phyloP scores from a whole-genome alignment of 495 filamentous ascomycete species.

The Penicillium simplicissimum region DNA sequence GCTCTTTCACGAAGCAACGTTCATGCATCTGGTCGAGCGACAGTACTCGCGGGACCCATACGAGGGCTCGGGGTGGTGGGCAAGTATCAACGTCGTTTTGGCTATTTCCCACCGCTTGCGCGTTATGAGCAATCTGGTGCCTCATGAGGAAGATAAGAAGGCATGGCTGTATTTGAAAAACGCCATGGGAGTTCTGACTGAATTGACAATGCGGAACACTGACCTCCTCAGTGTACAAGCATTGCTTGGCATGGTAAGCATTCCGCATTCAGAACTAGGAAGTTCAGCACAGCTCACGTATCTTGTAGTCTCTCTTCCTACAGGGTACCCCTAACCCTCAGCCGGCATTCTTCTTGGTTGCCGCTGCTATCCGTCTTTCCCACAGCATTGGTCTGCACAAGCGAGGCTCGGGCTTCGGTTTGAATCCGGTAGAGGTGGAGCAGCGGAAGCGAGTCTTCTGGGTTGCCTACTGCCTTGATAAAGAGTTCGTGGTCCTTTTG shows the following conservation, averaged over 20 bases:
- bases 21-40: slow-evolving; percentile 92
- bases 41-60: slow-evolving; percentile 94
- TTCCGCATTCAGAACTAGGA: not conserved
- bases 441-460: slow-evolving; percentile 97
- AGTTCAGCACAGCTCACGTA: slow-evolving; percentile 6
- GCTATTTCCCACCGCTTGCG: slow-evolving; percentile 89
- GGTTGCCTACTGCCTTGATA: slow-evolving; percentile 96
- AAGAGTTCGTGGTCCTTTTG: slow-evolving; percentile 58
- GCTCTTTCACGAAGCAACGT: slow-evolving; percentile 94
- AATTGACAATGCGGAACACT: slow-evolving; percentile 93
- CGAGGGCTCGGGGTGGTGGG: slow-evolving; percentile 97
- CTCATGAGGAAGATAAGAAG: slow-evolving; percentile 87
- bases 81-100: slow-evolving; percentile 89
- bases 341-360: slow-evolving; percentile 89
- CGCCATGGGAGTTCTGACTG: slow-evolving; percentile 86
- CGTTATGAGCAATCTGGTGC: slow-evolving; percentile 92
- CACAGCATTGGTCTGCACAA: slow-evolving; percentile 97
- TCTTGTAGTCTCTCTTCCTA: slow-evolving; percentile 74
- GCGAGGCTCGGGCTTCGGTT: slow-evolving; percentile 82
- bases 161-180: slow-evolving; percentile 97
- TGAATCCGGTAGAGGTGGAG: slow-evolving; percentile 88
- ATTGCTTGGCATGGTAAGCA: slow-evolving; percentile 79
- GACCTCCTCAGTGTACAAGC: slow-evolving; percentile 97
- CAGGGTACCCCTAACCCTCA: slow-evolving; percentile 97
- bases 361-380: slow-evolving; percentile 86